Evolutionary conservation across 148 eudicot species (phyloP), one percentile per base, ranked within the genome.

Genomic region (Amaranthus hypochondriacus): DNA sequence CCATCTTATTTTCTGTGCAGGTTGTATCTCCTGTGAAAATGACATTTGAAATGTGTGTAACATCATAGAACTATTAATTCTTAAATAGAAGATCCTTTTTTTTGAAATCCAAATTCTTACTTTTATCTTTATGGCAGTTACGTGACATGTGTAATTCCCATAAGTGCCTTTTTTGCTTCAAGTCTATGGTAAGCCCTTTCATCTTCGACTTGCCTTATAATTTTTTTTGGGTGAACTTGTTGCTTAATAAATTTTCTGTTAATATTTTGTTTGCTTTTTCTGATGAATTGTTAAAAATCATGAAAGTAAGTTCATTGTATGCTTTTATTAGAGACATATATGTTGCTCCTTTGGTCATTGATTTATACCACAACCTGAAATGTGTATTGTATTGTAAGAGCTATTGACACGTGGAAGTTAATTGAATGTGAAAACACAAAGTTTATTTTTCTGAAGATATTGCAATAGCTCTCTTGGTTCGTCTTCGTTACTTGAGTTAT

Each of bases 11-110:
- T 28, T 28, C 39, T 72, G 13, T 84, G 81, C 92, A 93, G 98
- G 92, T 93, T 84, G 97, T 93, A 66, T 46, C 97, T 50, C 98
- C 98, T 53, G 94, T 93, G 73, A 91, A 93, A 79, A 93, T 93
- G 98, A 93, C 98, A 60, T 88, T 89, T 73, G 89, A 88, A 82
- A 93, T 93, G 98, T 93, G 84, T 86, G 98, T 77, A 53, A 56
- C 75, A 51, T 60, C 12, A 46, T 59, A 28, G 68, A 12, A 42
- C 62, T 58, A 51, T 68, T 9, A 39, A 13, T 47, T 47, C 52
- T 28, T 28, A 28, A 28, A 28, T 28, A 28, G 39, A 28, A 28
- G 39, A 28, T 28, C 39, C 39, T 28, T 28, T 28, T 28, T 28
- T 28, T 28, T 28, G 2, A 28, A 28, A 28, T 66, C 63, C 15